Evolutionary conservation across 495 filamentous ascomycete genomes (phyloP).

Genomic region (Xylaria palmicola): DNA sequence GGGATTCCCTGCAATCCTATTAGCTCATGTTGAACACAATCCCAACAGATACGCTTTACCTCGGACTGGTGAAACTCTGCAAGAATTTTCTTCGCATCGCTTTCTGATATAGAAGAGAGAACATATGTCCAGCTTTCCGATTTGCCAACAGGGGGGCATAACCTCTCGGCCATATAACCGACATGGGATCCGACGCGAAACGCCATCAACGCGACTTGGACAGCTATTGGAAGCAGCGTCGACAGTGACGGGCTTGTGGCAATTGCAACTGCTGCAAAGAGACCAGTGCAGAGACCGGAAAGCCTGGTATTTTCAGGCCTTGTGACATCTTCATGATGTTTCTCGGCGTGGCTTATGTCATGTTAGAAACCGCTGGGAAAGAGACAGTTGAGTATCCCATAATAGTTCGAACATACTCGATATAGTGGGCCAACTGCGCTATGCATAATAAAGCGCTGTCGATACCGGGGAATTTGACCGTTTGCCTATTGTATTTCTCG

Average conservation of each 20-base stretch:
- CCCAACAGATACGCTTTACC: constrained; percentile 30
- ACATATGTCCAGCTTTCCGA: constrained; percentile 59
- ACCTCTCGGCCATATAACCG: constrained; percentile 46
- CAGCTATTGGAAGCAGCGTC: constrained; percentile 63
- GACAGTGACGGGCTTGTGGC: constrained; percentile 66
- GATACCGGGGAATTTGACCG: constrained; percentile 57
- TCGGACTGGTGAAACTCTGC: constrained; percentile 51
- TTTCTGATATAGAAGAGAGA: constrained; percentile 44
- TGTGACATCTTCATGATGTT: constrained; percentile 46
- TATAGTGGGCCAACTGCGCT: constrained; percentile 71
- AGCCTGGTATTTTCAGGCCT: constrained; percentile 45
- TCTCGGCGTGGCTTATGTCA: constrained; percentile 42
- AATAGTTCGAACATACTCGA: constrained; percentile 51
- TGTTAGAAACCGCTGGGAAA: constrained; percentile 30
- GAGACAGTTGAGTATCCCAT: background rate
- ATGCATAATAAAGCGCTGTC: constrained; percentile 69
- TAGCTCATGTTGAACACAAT: constrained; percentile 4
- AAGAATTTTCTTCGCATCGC: constrained; percentile 46
- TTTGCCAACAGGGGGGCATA: constrained; percentile 48
- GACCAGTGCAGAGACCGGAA: constrained; percentile 69
- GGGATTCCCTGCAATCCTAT: constrained; percentile 51
- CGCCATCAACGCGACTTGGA: constrained; percentile 69
- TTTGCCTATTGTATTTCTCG: constrained; percentile 61
- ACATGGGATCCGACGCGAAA: constrained; percentile 69
- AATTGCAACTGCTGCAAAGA: constrained; percentile 70